Base-by-base conservation (phyloP, 371 early-diverging fungal species). In the Rhizopus arrhizus region DNA sequence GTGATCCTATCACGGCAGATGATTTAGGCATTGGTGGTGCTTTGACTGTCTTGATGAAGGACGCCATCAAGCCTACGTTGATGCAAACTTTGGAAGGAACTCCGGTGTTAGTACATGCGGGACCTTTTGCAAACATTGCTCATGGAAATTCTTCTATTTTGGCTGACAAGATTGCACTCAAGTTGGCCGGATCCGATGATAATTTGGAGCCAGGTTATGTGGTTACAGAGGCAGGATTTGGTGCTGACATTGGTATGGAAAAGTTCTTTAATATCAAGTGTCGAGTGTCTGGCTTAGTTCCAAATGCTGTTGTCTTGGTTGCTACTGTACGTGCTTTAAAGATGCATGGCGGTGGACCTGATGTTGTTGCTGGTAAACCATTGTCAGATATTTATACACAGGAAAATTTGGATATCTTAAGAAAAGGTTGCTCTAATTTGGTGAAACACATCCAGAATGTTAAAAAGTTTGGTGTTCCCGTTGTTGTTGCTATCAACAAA, bases 241-340 rank as follows among this genome's bases (percentile, higher is more conserved):
- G 98, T 45, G 95, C 97, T 15, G 98, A 98, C 75, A 98, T 98
- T 77, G 98, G 98, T 52, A 95, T 96, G 93, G 97, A 97, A 60
- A 98, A 97, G 77, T 97, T 98, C 86, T 94, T 97, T 76, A 89
- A 98, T 75, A 97, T 98, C 83, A 98, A 98, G 75, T 98, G 98
- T 75, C 88, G 98, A 50, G 82, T 85, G 8, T 92, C 93, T 16
- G 93, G 92, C n/a, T 81, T 98, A 29, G 78, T 89, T 4, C 98
- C 98, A 36, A 85, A 94, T 65, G 89, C 88, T 41, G 98, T 94
- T 15, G 95, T 97, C 35, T 83, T 98, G 29, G 96, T 96, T 16
- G 93, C 96, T 16, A 98, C 98, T n/a, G 88, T 96, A 12, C 89
- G 91, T 58, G 94, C 95, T 1, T 82, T 97, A 55, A 98, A 98